Evolutionary conservation across 495 filamentous ascomycete genomes (phyloP).

Genomic region (Penicillium robsamsonii): DNA sequence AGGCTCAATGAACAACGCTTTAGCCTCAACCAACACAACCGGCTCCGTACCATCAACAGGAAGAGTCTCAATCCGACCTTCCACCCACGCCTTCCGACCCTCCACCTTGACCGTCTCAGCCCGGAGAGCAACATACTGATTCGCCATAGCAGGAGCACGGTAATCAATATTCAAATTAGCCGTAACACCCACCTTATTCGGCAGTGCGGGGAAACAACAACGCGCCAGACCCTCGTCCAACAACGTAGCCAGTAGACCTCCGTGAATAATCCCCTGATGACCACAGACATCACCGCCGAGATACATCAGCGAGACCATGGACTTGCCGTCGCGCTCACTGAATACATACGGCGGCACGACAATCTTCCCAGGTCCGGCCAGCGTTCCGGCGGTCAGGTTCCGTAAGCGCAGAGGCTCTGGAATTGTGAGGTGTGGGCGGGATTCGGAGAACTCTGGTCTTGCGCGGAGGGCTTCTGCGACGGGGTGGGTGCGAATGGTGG

Average conservation of each 20-base stretch:
- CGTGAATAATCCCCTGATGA: slow-evolving; percentile 89
- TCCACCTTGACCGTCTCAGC: slow-evolving; percentile 85
- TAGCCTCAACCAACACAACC: slow-evolving; percentile 69
- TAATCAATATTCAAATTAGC: slow-evolving; percentile 92
- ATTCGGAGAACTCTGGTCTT: slow-evolving; percentile 67
- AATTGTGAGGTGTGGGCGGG: slow-evolving; percentile 84
- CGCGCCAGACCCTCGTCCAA: slow-evolving; percentile 88
- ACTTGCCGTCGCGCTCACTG: slow-evolving; percentile 66
- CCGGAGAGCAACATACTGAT: slow-evolving; percentile 72
- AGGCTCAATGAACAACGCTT: slow-evolving; percentile 87
- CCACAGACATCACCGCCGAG: slow-evolving; percentile 83
- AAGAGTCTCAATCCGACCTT: slow-evolving; percentile 84
- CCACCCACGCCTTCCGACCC: slow-evolving; percentile 95
- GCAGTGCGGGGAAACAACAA: slow-evolving; percentile 87
- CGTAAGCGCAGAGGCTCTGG: slow-evolving; percentile 61
- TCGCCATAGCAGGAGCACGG: slow-evolving; percentile 70
- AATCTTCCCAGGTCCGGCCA: slow-evolving; percentile 72
- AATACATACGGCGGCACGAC: slow-evolving; percentile 81
- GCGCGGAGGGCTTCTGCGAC: slow-evolving; percentile 62
- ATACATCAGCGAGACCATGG: slow-evolving; percentile 71
- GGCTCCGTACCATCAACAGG: slow-evolving; percentile 60
- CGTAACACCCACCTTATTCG: slow-evolving; percentile 85
- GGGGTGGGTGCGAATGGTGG: slow-evolving; percentile 72
- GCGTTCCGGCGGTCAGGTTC: slow-evolving; percentile 79
- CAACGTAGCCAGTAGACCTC: slow-evolving; percentile 86